Evolutionary conservation across 164 flowering plant genomes (phyloP), one percentile per base, ranked within the genome.

Genomic region (Magnolia officinalis): DNA sequence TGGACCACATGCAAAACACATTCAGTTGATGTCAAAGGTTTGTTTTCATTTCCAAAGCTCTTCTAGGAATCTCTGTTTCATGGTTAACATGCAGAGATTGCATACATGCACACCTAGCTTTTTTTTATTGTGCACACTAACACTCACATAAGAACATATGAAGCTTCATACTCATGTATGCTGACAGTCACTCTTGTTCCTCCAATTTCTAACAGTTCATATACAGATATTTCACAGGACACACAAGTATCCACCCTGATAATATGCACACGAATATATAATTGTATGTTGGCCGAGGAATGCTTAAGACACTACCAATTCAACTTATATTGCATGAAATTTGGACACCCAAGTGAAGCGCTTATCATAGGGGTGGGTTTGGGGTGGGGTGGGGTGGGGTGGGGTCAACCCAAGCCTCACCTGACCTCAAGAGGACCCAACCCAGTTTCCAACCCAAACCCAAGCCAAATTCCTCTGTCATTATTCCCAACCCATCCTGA

Each of bases 21-120:
- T 92, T 20, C 80, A 84, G 74, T 72, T 92, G 71, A 92, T 92
- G 97, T 92, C 97, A 21, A 92, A 92, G 93, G 94, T 90, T 75
- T 58, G 83, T 74, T 14, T 59, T 70, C 58, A 9, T 21, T 70
- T 18, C 10, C 50, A 29, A 5, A 31, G 14, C 23, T 67, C 45
- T 67, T 14, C 16, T 14, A 18, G 18, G 2, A 8, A 67, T 21
- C 14, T 67, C 2, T 24, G 23, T 67, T 26, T 24, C 4, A 11
- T 24, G 49, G 11, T 8, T 29, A 11, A 3, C 3, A 11, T 55
- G 61, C 67, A 3, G 24, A 64, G 9, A 64, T 64, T 21, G 67
- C 67, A 64, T 20, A 64, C 67, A 64, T 5, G 24, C 18, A 55
- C 49, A 24, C 19, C 24, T 29, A 29, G 23, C 23, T 24, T 24